Base-by-base conservation (phyloP, 306 rosid species). In the Boehmeria nivea region DNA sequence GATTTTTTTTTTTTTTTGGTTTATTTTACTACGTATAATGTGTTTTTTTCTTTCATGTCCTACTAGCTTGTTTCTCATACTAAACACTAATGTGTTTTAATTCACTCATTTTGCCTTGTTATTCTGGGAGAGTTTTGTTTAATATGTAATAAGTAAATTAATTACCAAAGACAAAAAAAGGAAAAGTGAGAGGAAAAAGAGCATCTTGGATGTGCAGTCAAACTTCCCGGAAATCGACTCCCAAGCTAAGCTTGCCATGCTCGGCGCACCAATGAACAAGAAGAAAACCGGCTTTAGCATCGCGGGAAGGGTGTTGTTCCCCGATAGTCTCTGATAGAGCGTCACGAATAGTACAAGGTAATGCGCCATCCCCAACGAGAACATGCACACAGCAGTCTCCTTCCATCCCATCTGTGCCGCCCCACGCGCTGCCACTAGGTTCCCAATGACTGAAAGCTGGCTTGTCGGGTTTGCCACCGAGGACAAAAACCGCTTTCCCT, bases 391-490 rank as follows among this genome's bases (percentile, higher is more conserved):
- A 3, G 59, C 59, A 11, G 25, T 54, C 59, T 54, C 59, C 24
- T 19, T 31, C 59, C 44, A 54, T 25, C 44, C 59, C 59, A 54
- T 54, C 43, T 2, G 25, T 5, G 59, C 59, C 44, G 59, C 59
- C 24, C 20, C 59, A 31, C 37, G 42, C 18, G 59, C 44, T 12
- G 43, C 43, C 26, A 36, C 59, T 43, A 33, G 16, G 27, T 54
- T 54, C 44, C 59, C 44, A 9, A 54, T 54, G 26, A 54, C 59
- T 8, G 59, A 54, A 14, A 54, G 20, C 16, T 54, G 59, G 44
- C 59, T 54, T n/a, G 59, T 36, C 17, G 59, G 59, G 44, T 54
- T 54, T 7, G 59, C 59, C 59, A 36, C 59, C 59, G 24, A 6
- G 8, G 43, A 34, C 43, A 54, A 21, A 20, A 31, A 33, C 16